phyloP scores from a whole-genome alignment of 1,284 basidiomycete species.

The Melampsora occidentalis region DNA sequence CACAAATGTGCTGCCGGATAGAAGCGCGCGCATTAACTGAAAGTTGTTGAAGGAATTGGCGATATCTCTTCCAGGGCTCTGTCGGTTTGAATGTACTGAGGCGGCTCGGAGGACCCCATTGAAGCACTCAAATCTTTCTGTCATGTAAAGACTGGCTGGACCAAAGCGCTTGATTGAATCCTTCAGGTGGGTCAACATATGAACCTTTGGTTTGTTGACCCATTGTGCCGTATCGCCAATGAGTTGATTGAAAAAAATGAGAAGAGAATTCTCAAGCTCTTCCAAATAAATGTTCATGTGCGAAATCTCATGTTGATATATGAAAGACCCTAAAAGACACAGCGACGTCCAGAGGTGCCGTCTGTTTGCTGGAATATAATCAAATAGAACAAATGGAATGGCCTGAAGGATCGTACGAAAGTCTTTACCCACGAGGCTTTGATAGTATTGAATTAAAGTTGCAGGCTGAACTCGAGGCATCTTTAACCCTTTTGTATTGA shows the following conservation, averaged over 20 bases:
- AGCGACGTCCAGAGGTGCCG: conserved; percentile 28
- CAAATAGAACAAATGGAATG: conserved; percentile 55
- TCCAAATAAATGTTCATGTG: conserved; percentile 53
- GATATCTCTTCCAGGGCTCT: neutral
- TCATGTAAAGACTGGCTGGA: neutral
- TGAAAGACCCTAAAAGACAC: conserved; percentile 52
- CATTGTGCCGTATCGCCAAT: conserved; percentile 45
- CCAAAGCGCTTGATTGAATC: conserved; percentile 43
- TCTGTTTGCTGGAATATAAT: conserved; percentile 47
- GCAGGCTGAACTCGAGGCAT: too few species aligned
- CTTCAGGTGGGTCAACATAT: conserved; percentile 45
- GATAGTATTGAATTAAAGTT: conserved; percentile 51
- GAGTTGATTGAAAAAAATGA: neutral
- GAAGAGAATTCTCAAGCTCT: conserved; percentile 31
- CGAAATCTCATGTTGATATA: conserved; percentile 55
- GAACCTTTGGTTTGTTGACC: conserved; percentile 48
- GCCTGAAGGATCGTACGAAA: conserved; percentile 55
- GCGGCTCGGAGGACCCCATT: neutral
- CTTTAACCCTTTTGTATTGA: too few species aligned
- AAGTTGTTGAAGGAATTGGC: neutral
- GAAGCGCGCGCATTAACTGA: neutral
- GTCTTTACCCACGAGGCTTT: conserved; percentile 54
- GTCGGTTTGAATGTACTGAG: neutral
- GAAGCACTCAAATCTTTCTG: conserved; percentile 7
- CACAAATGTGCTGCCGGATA: neutral